phyloP scores from a whole-genome alignment of 176 grass and related monocot species.

The Leersia perrieri region DNA sequence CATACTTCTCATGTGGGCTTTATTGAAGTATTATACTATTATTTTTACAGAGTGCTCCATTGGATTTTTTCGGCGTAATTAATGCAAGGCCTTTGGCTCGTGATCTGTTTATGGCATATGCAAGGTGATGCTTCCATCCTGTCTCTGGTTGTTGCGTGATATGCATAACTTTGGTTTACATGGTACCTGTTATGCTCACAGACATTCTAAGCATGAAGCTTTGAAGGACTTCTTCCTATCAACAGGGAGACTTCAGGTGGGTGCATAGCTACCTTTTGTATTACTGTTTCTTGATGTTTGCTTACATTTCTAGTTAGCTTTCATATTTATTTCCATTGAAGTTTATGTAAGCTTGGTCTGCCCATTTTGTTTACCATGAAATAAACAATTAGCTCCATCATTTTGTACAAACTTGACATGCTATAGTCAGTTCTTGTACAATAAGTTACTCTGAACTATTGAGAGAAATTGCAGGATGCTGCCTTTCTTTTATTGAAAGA shows the following conservation, averaged over 20 bases:
- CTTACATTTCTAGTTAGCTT: not conserved
- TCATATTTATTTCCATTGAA: constrained; percentile 25
- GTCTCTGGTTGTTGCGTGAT: not conserved
- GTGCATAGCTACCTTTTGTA: constrained; percentile 34
- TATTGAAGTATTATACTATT: constrained; percentile 30
- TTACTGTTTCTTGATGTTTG: constrained; percentile 32
- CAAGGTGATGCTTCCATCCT: constrained; percentile 56
- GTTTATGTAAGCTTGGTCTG: not conserved
- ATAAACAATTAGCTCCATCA: constrained; percentile 14
- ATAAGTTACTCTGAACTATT: constrained; percentile 21
- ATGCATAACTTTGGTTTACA: constrained; percentile 18
- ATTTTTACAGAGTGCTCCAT: constrained; percentile 64
- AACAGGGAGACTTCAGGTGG: constrained; percentile 80
- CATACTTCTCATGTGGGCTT: constrained; percentile 6
- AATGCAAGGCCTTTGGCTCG: constrained; percentile 95
- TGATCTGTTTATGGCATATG: constrained; percentile 94
- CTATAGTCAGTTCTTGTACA: not conserved
- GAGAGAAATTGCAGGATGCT: constrained; percentile 70
- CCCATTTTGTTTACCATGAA: constrained; percentile 25
- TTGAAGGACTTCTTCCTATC: constrained; percentile 98
- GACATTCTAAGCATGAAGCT: constrained; percentile 90
- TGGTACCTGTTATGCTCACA: constrained; percentile 43
- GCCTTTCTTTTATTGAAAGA: constrained; percentile 97
- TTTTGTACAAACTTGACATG: constrained; percentile 10
- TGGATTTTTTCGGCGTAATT: constrained; percentile 95